Conservation (phyloP, 345 rosid genomes). For the Aquilaria malaccensis region DNA sequence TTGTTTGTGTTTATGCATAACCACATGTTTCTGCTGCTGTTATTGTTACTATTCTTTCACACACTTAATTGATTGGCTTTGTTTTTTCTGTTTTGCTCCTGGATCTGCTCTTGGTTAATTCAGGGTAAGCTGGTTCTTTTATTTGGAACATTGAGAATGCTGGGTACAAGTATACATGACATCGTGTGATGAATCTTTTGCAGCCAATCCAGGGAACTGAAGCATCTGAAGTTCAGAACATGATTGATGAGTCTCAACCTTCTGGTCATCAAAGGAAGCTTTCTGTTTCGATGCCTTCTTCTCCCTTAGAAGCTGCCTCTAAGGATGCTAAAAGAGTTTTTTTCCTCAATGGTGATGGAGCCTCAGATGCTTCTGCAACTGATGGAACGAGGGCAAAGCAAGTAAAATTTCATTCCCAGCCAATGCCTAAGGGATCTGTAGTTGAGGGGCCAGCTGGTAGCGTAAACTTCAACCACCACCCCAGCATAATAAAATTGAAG, state of each 20-base stretch:
- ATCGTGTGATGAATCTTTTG: too few relatives aligned
- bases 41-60: too few relatives aligned
- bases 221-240: background rate
- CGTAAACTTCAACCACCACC: constrained; percentile 21
- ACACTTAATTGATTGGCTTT: too few relatives aligned
- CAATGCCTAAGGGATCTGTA: constrained; percentile 41
- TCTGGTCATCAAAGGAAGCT: constrained; percentile 16
- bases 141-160: too few relatives aligned
- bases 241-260: constrained; percentile 3
- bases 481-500: constrained; percentile 21
- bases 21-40: too few relatives aligned
- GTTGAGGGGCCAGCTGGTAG: constrained; percentile 3
- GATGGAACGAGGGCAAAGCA: constrained; percentile 9
- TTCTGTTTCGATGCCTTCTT: constrained; percentile 41
- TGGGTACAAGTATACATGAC: too few relatives aligned
- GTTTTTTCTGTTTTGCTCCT: too few relatives aligned
- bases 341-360: constrained; percentile 16
- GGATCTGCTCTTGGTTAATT: too few relatives aligned
- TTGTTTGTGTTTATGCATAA: too few relatives aligned
- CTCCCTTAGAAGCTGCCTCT: constrained; percentile 24
- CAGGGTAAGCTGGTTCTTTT: too few relatives aligned
- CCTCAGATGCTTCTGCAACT: constrained; percentile 1
- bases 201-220: constrained; percentile 4
- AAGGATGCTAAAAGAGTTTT: constrained; percentile 10
- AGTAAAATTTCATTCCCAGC: constrained; percentile 50